Conservation (phyloP, 805 yeast species). For the Ogataea allantospora region DNA sequence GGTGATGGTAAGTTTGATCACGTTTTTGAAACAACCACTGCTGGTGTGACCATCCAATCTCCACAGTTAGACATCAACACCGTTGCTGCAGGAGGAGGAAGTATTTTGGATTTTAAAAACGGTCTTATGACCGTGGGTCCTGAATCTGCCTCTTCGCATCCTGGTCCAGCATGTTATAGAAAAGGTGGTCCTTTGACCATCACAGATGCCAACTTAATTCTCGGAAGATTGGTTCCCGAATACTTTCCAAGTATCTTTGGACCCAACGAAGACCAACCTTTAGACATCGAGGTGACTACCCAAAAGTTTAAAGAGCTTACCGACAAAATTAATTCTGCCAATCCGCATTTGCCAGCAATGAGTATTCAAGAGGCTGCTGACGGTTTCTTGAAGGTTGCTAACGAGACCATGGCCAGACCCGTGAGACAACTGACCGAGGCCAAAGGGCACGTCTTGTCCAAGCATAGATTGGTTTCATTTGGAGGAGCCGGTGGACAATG, state of each 20-base stretch:
- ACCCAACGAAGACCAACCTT: constrained; percentile 65
- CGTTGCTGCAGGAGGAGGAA: constrained; percentile 50
- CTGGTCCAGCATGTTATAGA: constrained; percentile 83
- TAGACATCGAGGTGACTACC: constrained; percentile 56
- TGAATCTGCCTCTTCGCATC: constrained; percentile 79
- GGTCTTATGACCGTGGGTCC: constrained; percentile 80
- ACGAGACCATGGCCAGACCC: constrained; percentile 89
- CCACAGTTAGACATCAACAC: constrained; percentile 74
- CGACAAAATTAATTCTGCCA: constrained; percentile 50
- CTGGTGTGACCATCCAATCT: constrained; percentile 79
- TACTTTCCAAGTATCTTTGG: constrained; percentile 80
- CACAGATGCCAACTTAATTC: constrained; percentile 75
- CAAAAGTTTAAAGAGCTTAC: constrained; percentile 55
- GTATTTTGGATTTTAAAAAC: constrained; percentile 60
- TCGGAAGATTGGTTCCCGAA: constrained; percentile 68
- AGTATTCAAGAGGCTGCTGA: constrained; percentile 68
- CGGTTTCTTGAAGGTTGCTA: constrained; percentile 82
- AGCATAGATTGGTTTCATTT: constrained; percentile 75
- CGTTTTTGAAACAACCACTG: constrained; percentile 79
- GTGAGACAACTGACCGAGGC: constrained; percentile 83
- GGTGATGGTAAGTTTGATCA: constrained; percentile 68
- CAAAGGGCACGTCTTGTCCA: constrained; percentile 64
- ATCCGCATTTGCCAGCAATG: constrained; percentile 40
- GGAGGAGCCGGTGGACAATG: constrained; percentile 97
- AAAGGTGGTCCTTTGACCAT: constrained; percentile 83